Percentiles rank a stretch among this genome's conserved stretches.
Conservation (phyloP, 495 filamentous ascomycete genomes). For the Neurospora sp. region DNA sequence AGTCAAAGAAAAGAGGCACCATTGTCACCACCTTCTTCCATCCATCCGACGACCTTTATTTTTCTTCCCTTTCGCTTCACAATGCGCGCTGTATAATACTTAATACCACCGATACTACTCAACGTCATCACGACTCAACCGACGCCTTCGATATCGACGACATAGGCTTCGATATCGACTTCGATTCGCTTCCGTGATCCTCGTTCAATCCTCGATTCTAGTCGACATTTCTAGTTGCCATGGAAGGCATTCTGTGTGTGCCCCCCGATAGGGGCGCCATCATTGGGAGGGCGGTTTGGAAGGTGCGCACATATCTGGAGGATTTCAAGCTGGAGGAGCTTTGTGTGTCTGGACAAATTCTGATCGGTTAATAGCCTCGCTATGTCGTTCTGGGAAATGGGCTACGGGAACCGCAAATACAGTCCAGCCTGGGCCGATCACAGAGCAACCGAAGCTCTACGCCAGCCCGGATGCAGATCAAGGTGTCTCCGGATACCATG, state of each 20-base stretch:
- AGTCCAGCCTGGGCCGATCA: conserved; percentile 14
- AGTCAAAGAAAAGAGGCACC: conserved; percentile 2
- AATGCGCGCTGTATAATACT: conserved; percentile 14
- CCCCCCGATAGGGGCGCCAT: conserved; percentile 48
- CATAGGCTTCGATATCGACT: background rate
- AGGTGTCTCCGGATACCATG: conserved; percentile 22
- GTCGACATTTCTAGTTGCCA: conserved; percentile 9
- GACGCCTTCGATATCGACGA: conserved; percentile 13
- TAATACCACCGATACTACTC: conserved; percentile 3
- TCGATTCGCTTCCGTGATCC: conserved; percentile 2
- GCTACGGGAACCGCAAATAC: conserved; percentile 11
- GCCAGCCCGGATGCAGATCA: conserved; percentile 19
- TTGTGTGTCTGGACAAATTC: background rate
- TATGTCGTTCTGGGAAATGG: conserved; percentile 34
- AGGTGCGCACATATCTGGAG: conserved; percentile 29
- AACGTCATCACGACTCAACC: background rate
- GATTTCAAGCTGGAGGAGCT: background rate
- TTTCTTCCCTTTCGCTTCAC: background rate
- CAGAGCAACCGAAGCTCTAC: conserved; percentile 17
- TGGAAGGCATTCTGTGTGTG: conserved; percentile 46
- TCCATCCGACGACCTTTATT: background rate
- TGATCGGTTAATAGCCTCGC: conserved; percentile 28
- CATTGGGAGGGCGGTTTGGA: conserved; percentile 46
- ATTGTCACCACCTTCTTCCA: background rate
- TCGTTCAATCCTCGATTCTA: conserved; percentile 1